These are phyloP conservation scores for Eucalyptus viminalis DNA, from an alignment of 345 rosid genomes.

Conservation along the genomic window DNA sequence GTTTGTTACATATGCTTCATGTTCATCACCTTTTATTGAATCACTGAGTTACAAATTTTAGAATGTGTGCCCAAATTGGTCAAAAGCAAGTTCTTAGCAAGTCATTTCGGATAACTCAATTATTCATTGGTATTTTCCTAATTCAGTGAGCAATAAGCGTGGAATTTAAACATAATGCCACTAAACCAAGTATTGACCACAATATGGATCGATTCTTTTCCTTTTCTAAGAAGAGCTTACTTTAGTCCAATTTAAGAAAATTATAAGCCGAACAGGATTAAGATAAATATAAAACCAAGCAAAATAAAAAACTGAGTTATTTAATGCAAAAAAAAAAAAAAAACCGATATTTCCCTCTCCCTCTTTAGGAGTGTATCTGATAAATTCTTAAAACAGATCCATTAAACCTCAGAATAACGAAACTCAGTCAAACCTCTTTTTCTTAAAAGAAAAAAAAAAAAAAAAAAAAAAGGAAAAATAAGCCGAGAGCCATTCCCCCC, in stretches of 20 bases:
- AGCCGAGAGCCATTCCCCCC: too few relatives aligned
- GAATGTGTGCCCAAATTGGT: rapidly evolving
- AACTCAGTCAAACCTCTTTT: background rate
- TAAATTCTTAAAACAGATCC: too few relatives aligned
- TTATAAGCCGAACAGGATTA: rapidly evolving
- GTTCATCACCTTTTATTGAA: background rate
- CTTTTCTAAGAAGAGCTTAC: too few relatives aligned
- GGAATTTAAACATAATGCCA: too few relatives aligned
- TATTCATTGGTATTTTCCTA: rapidly evolving
- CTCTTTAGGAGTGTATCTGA: background rate
- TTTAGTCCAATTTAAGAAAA: too few relatives aligned
- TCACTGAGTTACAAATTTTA: rapidly evolving
- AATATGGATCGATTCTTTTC: rapidly evolving
- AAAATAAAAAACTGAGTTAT: background rate
- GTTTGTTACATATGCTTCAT: background rate
- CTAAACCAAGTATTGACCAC: too few relatives aligned
- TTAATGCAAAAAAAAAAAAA: rapidly evolving
- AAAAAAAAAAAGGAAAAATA: background rate
- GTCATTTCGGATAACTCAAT: rapidly evolving
- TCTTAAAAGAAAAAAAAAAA: too few relatives aligned
- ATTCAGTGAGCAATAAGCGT: rapidly evolving
- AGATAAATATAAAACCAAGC: background rate
- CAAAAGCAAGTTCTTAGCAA: rapidly evolving
- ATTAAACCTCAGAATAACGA: background rate
- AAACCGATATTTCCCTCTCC: background rate